These are phyloP conservation scores for Neofusicoccum cordaticola DNA, from an alignment of 2,329 filamentous ascomycete genomes.

Conservation along the genomic window DNA sequence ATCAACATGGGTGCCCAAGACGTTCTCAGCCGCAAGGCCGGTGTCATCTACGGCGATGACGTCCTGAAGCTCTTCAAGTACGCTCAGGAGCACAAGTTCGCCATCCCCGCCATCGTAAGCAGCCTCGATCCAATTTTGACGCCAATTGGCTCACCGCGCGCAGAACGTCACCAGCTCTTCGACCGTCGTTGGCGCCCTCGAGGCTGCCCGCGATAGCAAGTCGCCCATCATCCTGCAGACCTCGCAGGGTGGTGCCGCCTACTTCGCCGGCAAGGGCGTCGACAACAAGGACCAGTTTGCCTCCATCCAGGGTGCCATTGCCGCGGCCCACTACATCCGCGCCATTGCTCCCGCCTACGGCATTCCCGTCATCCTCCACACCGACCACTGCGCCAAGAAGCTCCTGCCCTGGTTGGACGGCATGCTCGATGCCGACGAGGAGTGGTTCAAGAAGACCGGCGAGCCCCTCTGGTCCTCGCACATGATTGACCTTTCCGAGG, in stretches of 20 bases:
- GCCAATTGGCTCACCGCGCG: slow-evolving; percentile 17
- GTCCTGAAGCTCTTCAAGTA: slow-evolving; percentile 77
- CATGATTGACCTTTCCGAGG: slow-evolving; percentile 98
- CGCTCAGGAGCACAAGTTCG: slow-evolving; percentile 81
- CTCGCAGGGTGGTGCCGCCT: slow-evolving; percentile 86
- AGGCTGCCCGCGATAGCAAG: slow-evolving; percentile 91
- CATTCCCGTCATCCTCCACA: slow-evolving; percentile 81
- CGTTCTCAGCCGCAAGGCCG: slow-evolving; percentile 61
- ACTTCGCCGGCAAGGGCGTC: slow-evolving; percentile 44
- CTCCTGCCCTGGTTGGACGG: slow-evolving; percentile 81
- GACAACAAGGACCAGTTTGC: slow-evolving; percentile 66
- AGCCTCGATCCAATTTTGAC: slow-evolving; percentile 17
- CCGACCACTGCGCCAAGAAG: slow-evolving; percentile 99
- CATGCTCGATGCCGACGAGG: slow-evolving; percentile 91
- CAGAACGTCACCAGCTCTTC: slow-evolving; percentile 89
- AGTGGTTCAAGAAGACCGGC: slow-evolving; percentile 88
- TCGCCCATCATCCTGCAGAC: slow-evolving; percentile 90
- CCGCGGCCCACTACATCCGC: slow-evolving; percentile 86
- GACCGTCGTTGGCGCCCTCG: slow-evolving; percentile 79
- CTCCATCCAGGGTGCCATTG: slow-evolving; percentile 82
- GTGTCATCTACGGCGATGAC: slow-evolving; percentile 64
- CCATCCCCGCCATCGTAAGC: slow-evolving; percentile 70
- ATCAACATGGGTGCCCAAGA: slow-evolving; percentile 48
- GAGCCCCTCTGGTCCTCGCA: slow-evolving; percentile 93
- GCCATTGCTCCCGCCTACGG: slow-evolving; percentile 82